Percentiles rank a stretch among this genome's conserved stretches.
These are phyloP conservation scores for Metschnikowia shivogae DNA, from an alignment of 805 yeast species.

Conservation along the genomic window DNA sequence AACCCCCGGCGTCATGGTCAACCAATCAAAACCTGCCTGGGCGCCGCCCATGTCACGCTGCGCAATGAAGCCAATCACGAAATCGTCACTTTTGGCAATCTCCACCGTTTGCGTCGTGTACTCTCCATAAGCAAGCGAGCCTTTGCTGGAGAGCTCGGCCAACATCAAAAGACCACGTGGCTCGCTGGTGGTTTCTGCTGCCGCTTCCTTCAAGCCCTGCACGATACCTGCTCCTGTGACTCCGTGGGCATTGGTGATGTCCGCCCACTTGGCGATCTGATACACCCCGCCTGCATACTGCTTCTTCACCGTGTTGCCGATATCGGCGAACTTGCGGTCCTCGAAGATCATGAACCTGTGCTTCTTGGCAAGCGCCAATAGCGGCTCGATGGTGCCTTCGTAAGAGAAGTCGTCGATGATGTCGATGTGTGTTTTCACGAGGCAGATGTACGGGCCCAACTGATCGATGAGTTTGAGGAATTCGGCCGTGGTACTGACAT, in stretches of 20 bases:
- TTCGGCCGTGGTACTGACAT: slow-evolving; percentile 77
- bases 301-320: slow-evolving; percentile 93
- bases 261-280: slow-evolving; percentile 91
- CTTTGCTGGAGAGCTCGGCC: slow-evolving; percentile 92
- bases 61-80: slow-evolving; percentile 96
- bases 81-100: slow-evolving; percentile 78
- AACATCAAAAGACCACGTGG: slow-evolving; percentile 91
- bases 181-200: slow-evolving; percentile 62
- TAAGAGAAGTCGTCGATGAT: slow-evolving; percentile 83
- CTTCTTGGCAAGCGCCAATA: slow-evolving; percentile 66
- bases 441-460: slow-evolving; percentile 87
- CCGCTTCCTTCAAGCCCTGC: slow-evolving; percentile 79
- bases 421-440: slow-evolving; percentile 93
- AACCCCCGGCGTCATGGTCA: slow-evolving; percentile 97
- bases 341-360: slow-evolving; percentile 91
- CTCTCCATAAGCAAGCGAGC: slow-evolving; percentile 88
- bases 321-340: slow-evolving; percentile 97
- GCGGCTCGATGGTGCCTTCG: slow-evolving; percentile 74
- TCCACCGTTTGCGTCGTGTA: slow-evolving; percentile 86
- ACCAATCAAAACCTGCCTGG: slow-evolving; percentile 88
- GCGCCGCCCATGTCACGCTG: slow-evolving; percentile 82
- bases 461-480: slow-evolving; percentile 67
- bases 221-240: slow-evolving; percentile 95
- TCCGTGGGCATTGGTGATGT: slow-evolving; percentile 96
- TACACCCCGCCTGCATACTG: slow-evolving; percentile 90